Evolutionary conservation across 192 early-diverging fungal genomes (phyloP).

Genomic region (Jimgerdemannia lactiflua): DNA sequence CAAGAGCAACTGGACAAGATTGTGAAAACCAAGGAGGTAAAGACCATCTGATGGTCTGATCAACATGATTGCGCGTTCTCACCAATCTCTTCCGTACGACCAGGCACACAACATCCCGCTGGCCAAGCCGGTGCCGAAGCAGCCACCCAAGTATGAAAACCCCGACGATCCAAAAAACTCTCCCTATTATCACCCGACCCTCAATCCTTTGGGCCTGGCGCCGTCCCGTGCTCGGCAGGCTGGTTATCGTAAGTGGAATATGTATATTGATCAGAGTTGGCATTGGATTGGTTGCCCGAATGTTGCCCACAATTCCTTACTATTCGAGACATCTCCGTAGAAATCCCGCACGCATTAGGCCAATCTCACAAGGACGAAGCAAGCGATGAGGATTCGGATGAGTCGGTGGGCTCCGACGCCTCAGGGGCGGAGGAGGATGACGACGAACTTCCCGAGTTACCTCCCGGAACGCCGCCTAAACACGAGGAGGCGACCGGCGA

Average conservation of each 20-base stretch:
- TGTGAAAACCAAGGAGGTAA: constrained; percentile 53
- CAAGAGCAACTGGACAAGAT: constrained; percentile 52
- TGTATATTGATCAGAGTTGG: too few relatives aligned
- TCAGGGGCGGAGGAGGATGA: background rate
- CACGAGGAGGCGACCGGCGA: background rate
- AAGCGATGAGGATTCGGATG: background rate
- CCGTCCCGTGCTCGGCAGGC: background rate
- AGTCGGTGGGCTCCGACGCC: background rate
- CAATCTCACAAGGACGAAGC: background rate
- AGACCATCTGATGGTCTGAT: background rate
- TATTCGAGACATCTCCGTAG: background rate
- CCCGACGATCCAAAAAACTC: background rate
- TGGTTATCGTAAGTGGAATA: background rate
- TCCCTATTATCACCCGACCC: background rate
- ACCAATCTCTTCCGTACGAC: background rate
- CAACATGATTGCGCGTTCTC: background rate
- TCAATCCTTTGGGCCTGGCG: background rate
- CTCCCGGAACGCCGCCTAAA: background rate
- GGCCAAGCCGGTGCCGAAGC: background rate
- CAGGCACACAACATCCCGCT: background rate
- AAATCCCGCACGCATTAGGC: background rate
- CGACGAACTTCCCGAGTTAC: background rate
- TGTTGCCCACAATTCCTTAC: too few relatives aligned
- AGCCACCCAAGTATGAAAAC: background rate
- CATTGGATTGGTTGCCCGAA: too few relatives aligned